Base-by-base conservation (phyloP, 2,329 filamentous ascomycete genomes). In the Triangularia verruculosa region DNA sequence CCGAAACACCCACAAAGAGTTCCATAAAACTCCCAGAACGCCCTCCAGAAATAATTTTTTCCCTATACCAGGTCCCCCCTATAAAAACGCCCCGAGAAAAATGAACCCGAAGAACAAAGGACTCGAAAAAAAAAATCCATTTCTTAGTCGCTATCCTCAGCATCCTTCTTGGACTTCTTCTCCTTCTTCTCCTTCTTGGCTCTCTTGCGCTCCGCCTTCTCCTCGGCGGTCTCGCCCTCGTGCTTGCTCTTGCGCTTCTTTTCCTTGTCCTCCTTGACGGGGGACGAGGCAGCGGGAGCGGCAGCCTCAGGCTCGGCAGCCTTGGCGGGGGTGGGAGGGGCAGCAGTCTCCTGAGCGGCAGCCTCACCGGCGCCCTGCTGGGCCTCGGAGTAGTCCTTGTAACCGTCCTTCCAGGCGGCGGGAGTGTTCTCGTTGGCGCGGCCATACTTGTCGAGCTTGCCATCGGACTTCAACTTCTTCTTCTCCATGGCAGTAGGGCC, bases 381-480 rank as follows among this genome's bases (percentile, higher is more conserved):
- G 15, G 83, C 80, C 47, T 85, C 84, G 73, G 85, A 88, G 81
- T 88, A 97, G 81, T 98, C 95, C 79, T 93, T 94, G 85, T 99
- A 99, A 70, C 91, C 90, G 39, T 86, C 80, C 71, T 91, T 93
- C 95, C 95, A 99, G 80, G 95, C 92, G 72, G 93, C 88, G 25
- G 95, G 95, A 4, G 95, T 99, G 68, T 89, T 87, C 77, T 97
- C 94, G 78, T 98, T 99, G 72, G 91, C 79, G 64, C 93, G 89
- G 70, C 95, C 95, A 72, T 88, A 98, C 89, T 99, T 99, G 83
- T 99, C 95, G 65, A 99, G 89, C 82, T 97, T 97, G 78, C 95
- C 95, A 71, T 92, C 91, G 60, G 93, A 92, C 88, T 98, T 98
- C 83, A 99, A 88, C 87, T 98, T 97, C 90, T 99, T 99, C 89